Evolutionary conservation across 805 yeast genomes (phyloP).

Genomic region (Teunomyces tritomae): DNA sequence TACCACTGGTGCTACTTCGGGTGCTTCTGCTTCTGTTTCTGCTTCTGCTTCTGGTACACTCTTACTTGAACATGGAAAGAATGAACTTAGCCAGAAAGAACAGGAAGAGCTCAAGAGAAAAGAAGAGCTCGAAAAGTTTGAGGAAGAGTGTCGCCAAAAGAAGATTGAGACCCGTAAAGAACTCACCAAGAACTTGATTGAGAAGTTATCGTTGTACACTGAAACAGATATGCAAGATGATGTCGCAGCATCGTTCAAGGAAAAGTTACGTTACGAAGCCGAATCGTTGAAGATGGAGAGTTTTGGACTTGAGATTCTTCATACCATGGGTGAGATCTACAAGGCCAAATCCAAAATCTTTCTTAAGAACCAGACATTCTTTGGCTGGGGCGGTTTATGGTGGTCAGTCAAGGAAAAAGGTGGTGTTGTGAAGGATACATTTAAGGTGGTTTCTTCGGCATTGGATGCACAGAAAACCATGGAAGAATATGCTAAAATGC

Average conservation of each 20-base stretch:
- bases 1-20: neutral
- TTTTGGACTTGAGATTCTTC: constrained; percentile 79
- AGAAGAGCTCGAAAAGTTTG: constrained; percentile 60
- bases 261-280: constrained; percentile 75
- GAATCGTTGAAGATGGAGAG: constrained; percentile 79
- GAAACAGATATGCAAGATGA: constrained; percentile 46
- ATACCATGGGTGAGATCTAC: constrained; percentile 70
- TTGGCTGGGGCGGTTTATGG: constrained; percentile 68
- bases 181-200: constrained; percentile 54
- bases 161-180: constrained; percentile 63
- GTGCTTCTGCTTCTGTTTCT: constrained; percentile 5
- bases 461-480: constrained; percentile 76
- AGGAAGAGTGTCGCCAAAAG: constrained; percentile 71
- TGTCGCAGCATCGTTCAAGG: constrained; percentile 49
- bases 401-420: constrained; percentile 72
- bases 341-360: constrained; percentile 62
- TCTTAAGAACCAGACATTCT: constrained; percentile 58
- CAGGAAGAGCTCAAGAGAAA: constrained; percentile 45
- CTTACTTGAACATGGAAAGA: constrained; percentile 23
- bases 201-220: constrained; percentile 42
- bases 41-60: constrained; percentile 6
- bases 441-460: constrained; percentile 68
- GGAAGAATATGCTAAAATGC: constrained; percentile 69
- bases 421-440: constrained; percentile 68
- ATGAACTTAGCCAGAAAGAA: constrained; percentile 33